Evolutionary conservation across 73 alveolate species (phyloP), one percentile per base, ranked within the genome.

Genomic region (Blepharisma stoltei): DNA sequence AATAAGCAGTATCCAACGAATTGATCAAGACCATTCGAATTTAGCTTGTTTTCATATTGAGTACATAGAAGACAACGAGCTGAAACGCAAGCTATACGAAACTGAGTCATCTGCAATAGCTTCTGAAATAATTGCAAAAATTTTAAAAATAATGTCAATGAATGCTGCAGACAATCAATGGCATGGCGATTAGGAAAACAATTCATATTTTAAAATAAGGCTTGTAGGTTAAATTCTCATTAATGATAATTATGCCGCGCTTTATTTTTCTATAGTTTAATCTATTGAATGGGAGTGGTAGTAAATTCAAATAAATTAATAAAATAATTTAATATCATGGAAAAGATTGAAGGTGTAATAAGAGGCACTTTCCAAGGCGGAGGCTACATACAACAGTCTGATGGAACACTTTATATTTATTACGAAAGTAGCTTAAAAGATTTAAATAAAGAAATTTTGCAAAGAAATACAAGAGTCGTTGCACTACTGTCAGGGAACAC

Each of bases 311-410:
- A n/a, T n/a, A n/a, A n/a, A n/a, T n/a, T n/a, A n/a, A n/a, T n/a
- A n/a, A 32, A 32, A 32, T 32, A 32, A 32, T 32, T 32, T 32
- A 32, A 32, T 32, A 0, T 32, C 41, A 60, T 60, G 73, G 73
- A 60, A 60, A 60, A 38, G 23, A 60, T 60, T 25, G 73, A 60
- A 60, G 73, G 73, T 18, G 73, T 60, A 11, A 60, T 60, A 8
- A 60, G 23, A 60, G 73, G 73, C 46, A n/a, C 23, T 8, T 60
- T 60, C 47, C 14, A 60, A 25, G 73, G 73, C 2, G 73, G 73
- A n/a, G 73, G 73, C 18, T 60, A 60, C 23, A 60, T 60, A 14
- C 73, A 60, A 60, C 46, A n/a, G 2, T 14, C 14, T 25, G 73
- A 60, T 60, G 73, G 73, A 14, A n/a, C 14, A 38, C 73, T 60